These are phyloP conservation scores for Tetraselmis striata DNA, from an alignment of 139 green algal species.

Conservation along the genomic window DNA sequence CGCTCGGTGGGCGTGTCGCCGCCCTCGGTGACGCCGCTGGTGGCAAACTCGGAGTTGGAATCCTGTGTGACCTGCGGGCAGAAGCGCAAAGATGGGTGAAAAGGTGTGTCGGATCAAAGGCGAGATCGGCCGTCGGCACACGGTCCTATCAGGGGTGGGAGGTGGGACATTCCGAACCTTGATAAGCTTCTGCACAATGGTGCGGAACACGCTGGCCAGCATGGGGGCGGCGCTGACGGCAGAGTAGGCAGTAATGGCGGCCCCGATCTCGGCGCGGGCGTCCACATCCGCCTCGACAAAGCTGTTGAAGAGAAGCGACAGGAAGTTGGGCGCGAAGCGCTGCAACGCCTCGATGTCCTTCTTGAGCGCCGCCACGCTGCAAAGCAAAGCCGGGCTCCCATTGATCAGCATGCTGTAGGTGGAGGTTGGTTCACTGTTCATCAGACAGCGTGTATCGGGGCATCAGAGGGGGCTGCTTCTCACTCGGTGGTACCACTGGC, in stretches of 20 bases:
- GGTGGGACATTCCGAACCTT: too few relatives aligned
- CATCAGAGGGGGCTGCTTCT: too few relatives aligned
- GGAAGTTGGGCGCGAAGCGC: slow-evolving; percentile 62
- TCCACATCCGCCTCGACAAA: slow-evolving; percentile 55
- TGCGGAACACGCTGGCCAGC: slow-evolving; percentile 57
- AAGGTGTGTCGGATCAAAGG: not conserved
- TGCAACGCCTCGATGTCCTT: slow-evolving; percentile 40
- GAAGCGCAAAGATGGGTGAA: too few relatives aligned
- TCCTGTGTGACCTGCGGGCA: slow-evolving; percentile 47
- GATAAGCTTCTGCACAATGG: slow-evolving; percentile 61
- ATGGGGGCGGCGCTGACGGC: slow-evolving; percentile 34
- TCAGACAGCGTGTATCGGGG: not conserved
- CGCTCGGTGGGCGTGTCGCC: slow-evolving; percentile 45
- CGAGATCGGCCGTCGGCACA: too few relatives aligned
- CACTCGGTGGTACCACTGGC: not conserved
- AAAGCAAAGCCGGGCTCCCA: too few relatives aligned
- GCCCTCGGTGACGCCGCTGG: slow-evolving; percentile 49
- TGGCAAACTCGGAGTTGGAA: slow-evolving; percentile 38
- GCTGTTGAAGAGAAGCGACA: slow-evolving; percentile 76
- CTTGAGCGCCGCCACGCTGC: not conserved
- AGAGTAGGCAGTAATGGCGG: slow-evolving; percentile 60
- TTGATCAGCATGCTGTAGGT: too few relatives aligned
- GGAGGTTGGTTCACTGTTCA: too few relatives aligned
- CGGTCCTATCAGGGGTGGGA: too few relatives aligned
- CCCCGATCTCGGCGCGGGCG: slow-evolving; percentile 36